These are phyloP conservation scores for Corylus heterophylla DNA, from an alignment of 306 rosid genomes.

Conservation along the genomic window DNA sequence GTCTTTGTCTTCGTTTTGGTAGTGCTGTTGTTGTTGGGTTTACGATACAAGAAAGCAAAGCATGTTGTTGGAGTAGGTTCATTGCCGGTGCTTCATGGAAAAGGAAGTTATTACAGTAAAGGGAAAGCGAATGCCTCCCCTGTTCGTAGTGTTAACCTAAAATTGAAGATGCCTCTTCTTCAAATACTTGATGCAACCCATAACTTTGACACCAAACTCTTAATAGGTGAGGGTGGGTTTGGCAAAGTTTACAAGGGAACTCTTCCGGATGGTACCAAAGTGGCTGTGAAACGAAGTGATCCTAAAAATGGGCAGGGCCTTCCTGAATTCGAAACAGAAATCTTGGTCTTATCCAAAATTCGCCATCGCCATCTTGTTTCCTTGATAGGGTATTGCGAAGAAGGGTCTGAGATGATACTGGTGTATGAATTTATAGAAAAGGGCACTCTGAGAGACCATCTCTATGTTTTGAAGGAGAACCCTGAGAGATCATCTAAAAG, in stretches of 20 bases:
- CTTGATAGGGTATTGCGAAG: conserved; percentile 53
- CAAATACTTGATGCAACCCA: conserved; percentile 43
- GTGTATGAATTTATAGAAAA: conserved; percentile 57
- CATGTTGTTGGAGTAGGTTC: conserved; percentile 10
- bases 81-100: conserved; percentile 9
- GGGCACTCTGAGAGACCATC: conserved; percentile 48
- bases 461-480: conserved; percentile 21
- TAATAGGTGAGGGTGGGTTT: conserved; percentile 55
- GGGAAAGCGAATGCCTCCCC: background rate
- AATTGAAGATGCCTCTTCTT: conserved; percentile 34
- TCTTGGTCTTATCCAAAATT: conserved; percentile 56
- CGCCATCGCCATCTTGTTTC: conserved; percentile 59
- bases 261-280: conserved; percentile 34
- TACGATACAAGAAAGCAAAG: conserved; percentile 26
- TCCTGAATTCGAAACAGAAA: conserved; percentile 50
- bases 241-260: conserved; percentile 52
- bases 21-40: conserved; percentile 14
- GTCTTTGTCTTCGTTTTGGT: conserved; percentile 23
- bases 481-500: background rate
- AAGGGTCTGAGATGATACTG: conserved; percentile 52
- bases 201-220: conserved; percentile 29
- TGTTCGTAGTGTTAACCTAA: conserved; percentile 31
- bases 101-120: background rate
- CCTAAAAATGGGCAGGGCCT: conserved; percentile 54
- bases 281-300: conserved; percentile 56